These are phyloP conservation scores for Exophiala sp. DNA, from an alignment of 2,329 filamentous ascomycete genomes.

Conservation along the genomic window DNA sequence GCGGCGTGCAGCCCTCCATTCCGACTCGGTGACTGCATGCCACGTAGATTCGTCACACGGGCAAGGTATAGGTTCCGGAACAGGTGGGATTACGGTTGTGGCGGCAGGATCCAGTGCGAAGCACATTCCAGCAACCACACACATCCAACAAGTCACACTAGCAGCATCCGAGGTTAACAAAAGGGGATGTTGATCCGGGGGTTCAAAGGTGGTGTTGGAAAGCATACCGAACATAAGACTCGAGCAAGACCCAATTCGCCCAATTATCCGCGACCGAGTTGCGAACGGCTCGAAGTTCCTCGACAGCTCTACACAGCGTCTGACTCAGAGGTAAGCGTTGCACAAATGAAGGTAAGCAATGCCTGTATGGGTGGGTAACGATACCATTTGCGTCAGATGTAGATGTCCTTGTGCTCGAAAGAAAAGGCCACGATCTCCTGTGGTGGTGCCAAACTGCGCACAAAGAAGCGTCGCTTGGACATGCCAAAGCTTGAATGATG, in stretches of 20 bases:
- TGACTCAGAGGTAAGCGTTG: background rate
- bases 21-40: constrained; percentile 8
- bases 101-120: constrained; percentile 2
- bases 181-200: too few species aligned
- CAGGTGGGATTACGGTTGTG: constrained; percentile 3
- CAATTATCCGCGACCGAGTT: background rate
- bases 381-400: background rate
- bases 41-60: constrained; percentile 9
- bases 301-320: background rate
- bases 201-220: too few species aligned
- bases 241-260: constrained; percentile 6
- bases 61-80: constrained; percentile 2
- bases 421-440: background rate
- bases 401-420: constrained; percentile 4
- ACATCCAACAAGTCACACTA: constrained; percentile 12
- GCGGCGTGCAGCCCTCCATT: constrained; percentile 3
- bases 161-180: too few species aligned
- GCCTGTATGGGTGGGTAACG: background rate
- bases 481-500: constrained; percentile 1
- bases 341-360: background rate
- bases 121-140: constrained; percentile 3
- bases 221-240: constrained; percentile 1
- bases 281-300: background rate
- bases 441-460: constrained; percentile 4
- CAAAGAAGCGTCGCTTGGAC: constrained; percentile 1